These are phyloP conservation scores for Fragilaria radians DNA, from an alignment of 108 stramenopile genomes.

Conservation along the genomic window DNA sequence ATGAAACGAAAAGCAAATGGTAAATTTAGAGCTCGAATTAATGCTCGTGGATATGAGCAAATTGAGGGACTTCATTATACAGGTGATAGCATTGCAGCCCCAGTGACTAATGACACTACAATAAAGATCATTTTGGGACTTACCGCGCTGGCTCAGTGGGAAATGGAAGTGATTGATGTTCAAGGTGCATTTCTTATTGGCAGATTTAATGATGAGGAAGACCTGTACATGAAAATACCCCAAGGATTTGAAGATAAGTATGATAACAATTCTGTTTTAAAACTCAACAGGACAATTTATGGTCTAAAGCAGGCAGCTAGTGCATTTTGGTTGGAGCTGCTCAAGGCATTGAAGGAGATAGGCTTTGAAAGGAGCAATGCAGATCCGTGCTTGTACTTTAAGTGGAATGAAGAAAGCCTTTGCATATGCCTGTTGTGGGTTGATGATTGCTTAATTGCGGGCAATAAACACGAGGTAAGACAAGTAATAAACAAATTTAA, in stretches of 20 bases:
- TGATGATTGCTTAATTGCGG: conserved; percentile 28
- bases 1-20: too few species aligned
- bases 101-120: conserved; percentile 21
- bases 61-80: conserved; percentile 23
- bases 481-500: conserved; percentile 11
- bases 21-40: conserved; percentile 24
- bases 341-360: not conserved
- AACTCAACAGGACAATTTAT: too few species aligned
- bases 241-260: too few species aligned
- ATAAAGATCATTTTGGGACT: conserved; percentile 16
- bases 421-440: conserved; percentile 25
- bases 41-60: conserved; percentile 31
- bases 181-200: too few species aligned
- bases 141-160: conserved; percentile 23
- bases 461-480: conserved; percentile 6
- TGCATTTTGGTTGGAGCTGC: conserved; percentile 16
- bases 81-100: conserved; percentile 12
- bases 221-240: conserved; percentile 27
- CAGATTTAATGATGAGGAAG: too few species aligned
- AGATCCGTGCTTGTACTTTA: too few species aligned
- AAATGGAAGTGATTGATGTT: conserved; percentile 7
- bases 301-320: conserved; percentile 33
- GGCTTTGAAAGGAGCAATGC: conserved; percentile 12
- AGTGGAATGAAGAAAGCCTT: conserved; percentile 15
- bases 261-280: too few species aligned